Evolutionary conservation across 176 grass and related monocot species (phyloP), one percentile per base, ranked within the genome.

Genomic region (Musa itinerans): DNA sequence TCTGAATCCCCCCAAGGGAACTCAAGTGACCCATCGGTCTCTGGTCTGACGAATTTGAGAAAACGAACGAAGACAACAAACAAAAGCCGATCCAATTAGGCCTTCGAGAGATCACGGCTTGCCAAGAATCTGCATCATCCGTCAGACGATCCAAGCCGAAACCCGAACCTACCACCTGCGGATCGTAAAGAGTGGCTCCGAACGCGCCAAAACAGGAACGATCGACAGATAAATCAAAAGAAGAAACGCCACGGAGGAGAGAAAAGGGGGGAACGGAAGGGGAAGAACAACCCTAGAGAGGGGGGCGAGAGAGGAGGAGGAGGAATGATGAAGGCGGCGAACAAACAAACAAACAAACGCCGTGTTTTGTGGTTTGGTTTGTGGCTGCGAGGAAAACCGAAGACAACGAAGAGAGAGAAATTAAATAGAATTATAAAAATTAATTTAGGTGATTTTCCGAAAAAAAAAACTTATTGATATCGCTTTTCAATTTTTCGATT

Each of bases 11-110:
- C 71, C 78, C 68, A 61, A 68, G 14, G 25, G 70, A 9, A 2
- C 49, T 55, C 26, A 82, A 52, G 52, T 77, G 78, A 82, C 72
- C 79, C 83, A 79, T 79, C 79, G 25, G 58, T 52, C 70, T 24
- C 57, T 20, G 19, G 23, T 17, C 34, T 20, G 1, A 62, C 56
- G 57, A 5, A 73, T 10, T 22, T 57, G 26, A 4, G 19, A 22
- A 63, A 27, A 50, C 61, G 61, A n/a, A 11, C 63, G 49, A 50
- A 50, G 3, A 64, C 2, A 51, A 48, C 57, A 1, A 76, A 11
- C 22, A 15, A 55, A 57, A 26, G 4, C 57, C 57, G 16, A 61
- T 19, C 19, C 16, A 21, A 61, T 61, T 61, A 61, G n/a, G 7
- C 57, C 57, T 15, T 61, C 0, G 57, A 61, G 57, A 19, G 17